A percentile compares a stretch with the other conserved stretches of the same genome.
Conservation (phyloP, 2,329 filamentous ascomycete species). For the Hypoxylon sp. region DNA sequence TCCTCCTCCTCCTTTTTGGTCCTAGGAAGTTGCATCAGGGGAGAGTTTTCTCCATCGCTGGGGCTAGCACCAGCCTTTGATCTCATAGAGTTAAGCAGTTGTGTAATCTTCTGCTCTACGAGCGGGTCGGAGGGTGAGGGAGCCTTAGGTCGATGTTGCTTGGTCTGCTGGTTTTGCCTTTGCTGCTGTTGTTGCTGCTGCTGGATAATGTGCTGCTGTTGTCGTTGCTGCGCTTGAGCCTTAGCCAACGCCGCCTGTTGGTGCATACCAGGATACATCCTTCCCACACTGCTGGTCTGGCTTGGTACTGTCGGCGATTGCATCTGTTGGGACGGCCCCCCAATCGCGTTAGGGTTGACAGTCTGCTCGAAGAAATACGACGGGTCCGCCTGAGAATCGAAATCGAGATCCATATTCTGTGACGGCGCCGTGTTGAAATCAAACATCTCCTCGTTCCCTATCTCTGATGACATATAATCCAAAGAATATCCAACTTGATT, state of each 20-base stretch:
- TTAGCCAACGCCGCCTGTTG: slow-evolving; percentile 83
- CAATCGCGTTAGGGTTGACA: slow-evolving; percentile 78
- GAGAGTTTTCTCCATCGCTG: slow-evolving; percentile 58
- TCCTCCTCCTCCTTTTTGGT: slow-evolving; percentile 95
- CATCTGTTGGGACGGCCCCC: slow-evolving; percentile 62
- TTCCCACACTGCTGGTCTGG: slow-evolving; percentile 67
- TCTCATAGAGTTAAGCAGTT: slow-evolving; percentile 91
- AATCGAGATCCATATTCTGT: slow-evolving; percentile 70
- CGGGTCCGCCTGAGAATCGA: slow-evolving; percentile 65
- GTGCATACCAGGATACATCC: slow-evolving; percentile 93
- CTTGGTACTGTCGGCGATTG: slow-evolving; percentile 57
- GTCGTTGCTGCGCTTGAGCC: slow-evolving; percentile 73
- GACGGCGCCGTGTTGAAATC: slow-evolving; percentile 77
- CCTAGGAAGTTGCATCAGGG: slow-evolving; percentile 73
- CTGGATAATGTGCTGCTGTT: slow-evolving; percentile 68
- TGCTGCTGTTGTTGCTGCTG: slow-evolving; percentile 60
- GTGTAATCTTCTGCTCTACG: slow-evolving; percentile 92
- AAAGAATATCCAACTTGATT: slow-evolving; percentile 63
- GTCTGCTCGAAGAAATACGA: slow-evolving; percentile 71
- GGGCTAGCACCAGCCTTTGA: slow-evolving; percentile 65
- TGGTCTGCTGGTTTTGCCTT: slow-evolving; percentile 48
- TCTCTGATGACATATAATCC: slow-evolving; percentile 53
- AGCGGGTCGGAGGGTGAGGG: slow-evolving; percentile 69
- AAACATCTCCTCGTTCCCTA: slow-evolving; percentile 70
- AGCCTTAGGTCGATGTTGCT: slow-evolving; percentile 58